Base-by-base conservation (phyloP, 345 rosid species). In the rapeseed (Brassica napus) region DNA sequence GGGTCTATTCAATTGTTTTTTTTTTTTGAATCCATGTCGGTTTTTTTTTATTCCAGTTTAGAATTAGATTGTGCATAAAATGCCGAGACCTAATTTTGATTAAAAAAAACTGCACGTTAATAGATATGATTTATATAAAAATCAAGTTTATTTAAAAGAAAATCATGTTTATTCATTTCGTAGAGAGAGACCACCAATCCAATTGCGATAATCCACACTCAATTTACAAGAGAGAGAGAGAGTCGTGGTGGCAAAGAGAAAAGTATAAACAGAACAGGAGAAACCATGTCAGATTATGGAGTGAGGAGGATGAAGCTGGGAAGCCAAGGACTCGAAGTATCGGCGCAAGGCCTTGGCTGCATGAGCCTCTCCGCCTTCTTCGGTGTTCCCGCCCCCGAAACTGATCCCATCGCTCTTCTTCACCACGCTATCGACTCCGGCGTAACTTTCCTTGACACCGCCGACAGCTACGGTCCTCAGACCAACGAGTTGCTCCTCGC, bases 281-380 rank as follows among this genome's bases (percentile, higher is more conserved):
- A 32, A 12, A 8, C 7, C 12, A 73, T 74, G 83, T 61, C 77
- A 28, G 5, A 47, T 65, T 15, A 11, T 3, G 42, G 75, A 39
- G 75, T 79, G 59, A 31, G 44, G 31, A 79, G 44, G 69, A 79
- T 79, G 3, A 79, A 73, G 18, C 73, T 79, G 0, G 82, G 82
- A 68, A 79, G 82, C 69, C 74, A 79, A 73, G 82, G 82, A 1
- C 42, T 79, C 0, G 65, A 79, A 30, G 82, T 85, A 1, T 83
- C 84, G 0, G 86, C 88, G 3, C 88, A 86, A 42, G 88, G 86
- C 1, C 83, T 86, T 8, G 86, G 88, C 24, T 86, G 86, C 65
- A 67, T 79, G 85, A 77, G 85, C 4, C 57, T 85, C 76, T 81
- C 86, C 1, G 39, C 75, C 32, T 67, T 63, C 54, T 83, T 77